phyloP scores from a whole-genome alignment of 495 filamentous ascomycete species.

The Penicillium flavigenum region DNA sequence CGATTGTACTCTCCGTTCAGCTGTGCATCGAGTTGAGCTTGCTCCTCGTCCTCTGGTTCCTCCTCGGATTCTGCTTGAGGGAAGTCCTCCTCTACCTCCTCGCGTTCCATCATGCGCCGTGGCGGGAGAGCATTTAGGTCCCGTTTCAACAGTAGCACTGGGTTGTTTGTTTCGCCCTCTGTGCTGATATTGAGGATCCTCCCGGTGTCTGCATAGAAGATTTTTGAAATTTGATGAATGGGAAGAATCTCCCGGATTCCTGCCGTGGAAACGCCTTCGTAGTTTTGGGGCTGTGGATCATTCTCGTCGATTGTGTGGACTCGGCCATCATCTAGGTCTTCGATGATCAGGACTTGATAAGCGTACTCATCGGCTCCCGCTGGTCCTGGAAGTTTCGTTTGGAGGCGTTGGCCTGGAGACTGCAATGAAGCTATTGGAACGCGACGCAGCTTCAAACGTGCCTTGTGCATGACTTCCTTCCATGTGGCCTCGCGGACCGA shows the following conservation, averaged over 20 bases:
- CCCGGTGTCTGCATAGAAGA: constrained; percentile 96
- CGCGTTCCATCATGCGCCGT: constrained; percentile 60
- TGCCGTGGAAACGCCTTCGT: constrained; percentile 68
- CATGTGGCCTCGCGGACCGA: constrained; percentile 75
- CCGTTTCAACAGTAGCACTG: constrained; percentile 82
- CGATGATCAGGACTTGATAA: constrained; percentile 85
- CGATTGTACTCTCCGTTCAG: constrained; percentile 50
- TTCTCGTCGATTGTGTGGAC: constrained; percentile 77
- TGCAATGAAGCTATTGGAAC: constrained; percentile 46
- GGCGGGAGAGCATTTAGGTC: constrained; percentile 74
- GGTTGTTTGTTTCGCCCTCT: constrained; percentile 76
- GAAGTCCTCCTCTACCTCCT: constrained; percentile 36
- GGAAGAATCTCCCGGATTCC: constrained; percentile 84
- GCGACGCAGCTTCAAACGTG: constrained; percentile 73
- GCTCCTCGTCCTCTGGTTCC: constrained; percentile 48
- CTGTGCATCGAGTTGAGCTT: constrained; percentile 69
- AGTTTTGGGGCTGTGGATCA: constrained; percentile 58
- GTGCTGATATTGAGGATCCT: constrained; percentile 87
- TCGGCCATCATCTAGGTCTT: constrained; percentile 90
- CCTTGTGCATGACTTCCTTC: constrained; percentile 98
- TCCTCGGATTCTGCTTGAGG: constrained; percentile 21
- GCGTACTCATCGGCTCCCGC: constrained; percentile 68
- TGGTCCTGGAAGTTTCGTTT: constrained; percentile 45
- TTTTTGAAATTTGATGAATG: constrained; percentile 88
- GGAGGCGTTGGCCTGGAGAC: constrained; percentile 17